Conservation (phyloP, 805 yeast species). For the Saccharomyces eubayanus region DNA sequence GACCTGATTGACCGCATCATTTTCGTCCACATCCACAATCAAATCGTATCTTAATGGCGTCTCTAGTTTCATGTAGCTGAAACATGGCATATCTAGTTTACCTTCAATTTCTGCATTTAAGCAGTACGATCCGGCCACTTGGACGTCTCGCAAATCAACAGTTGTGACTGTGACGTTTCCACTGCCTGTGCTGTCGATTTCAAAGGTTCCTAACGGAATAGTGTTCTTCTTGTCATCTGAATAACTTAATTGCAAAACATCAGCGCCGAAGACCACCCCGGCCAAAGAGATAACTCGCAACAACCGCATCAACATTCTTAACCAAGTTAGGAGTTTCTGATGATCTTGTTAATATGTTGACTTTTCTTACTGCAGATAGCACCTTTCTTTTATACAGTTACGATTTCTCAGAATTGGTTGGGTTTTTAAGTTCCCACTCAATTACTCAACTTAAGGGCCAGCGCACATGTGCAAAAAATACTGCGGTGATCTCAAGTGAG, state of each 20-base stretch:
- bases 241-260: neutral
- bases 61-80: slow-evolving; percentile 17
- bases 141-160: neutral
- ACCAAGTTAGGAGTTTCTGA: neutral
- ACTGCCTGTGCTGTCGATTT: neutral
- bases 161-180: neutral
- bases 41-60: slow-evolving; percentile 21
- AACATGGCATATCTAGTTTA: slow-evolving; percentile 13
- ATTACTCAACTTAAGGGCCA: neutral
- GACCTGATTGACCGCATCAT: slow-evolving; percentile 11
- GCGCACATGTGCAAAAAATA: neutral
- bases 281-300: neutral
- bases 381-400: neutral
- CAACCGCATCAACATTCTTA: neutral
- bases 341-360: neutral
- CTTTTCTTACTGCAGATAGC: neutral
- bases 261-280: neutral
- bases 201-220: neutral
- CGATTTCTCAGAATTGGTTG: neutral
- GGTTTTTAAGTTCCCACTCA: neutral
- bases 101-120: slow-evolving; percentile 15
- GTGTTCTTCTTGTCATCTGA: neutral
- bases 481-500: neutral
- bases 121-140: slow-evolving; percentile 11
- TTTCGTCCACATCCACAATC: slow-evolving; percentile 12